Conservation (phyloP, 2,329 filamentous ascomycete species). For the Diplodia mutila region DNA sequence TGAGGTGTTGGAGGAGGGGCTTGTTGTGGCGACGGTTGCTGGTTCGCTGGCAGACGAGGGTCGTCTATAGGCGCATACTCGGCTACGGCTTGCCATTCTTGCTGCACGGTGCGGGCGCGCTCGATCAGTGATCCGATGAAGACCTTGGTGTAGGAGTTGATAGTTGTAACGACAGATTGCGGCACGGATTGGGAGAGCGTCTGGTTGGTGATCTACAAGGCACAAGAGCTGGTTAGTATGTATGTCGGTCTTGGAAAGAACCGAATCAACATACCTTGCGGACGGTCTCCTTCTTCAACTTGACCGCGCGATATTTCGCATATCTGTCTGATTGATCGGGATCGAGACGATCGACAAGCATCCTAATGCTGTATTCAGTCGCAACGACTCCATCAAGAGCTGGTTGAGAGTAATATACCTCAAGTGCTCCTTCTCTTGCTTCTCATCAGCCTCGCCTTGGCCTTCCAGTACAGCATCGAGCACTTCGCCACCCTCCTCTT, state of each 20-base stretch:
- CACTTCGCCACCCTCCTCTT: conserved; percentile 55
- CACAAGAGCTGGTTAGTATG: not conserved
- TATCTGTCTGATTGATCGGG: conserved; percentile 70
- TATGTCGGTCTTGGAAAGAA: not conserved
- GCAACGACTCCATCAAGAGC: not conserved
- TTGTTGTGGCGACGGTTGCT: conserved; percentile 10
- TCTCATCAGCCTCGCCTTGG: conserved; percentile 63
- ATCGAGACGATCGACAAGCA: conserved; percentile 68
- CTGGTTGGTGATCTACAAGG: conserved; percentile 70
- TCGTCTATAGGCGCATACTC: conserved; percentile 59
- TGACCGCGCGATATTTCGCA: conserved; percentile 70
- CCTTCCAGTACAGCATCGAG: conserved; percentile 54
- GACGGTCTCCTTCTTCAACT: conserved; percentile 69
- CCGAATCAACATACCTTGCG: conserved; percentile 57
- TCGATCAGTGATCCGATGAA: conserved; percentile 79
- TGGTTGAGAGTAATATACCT: conserved; percentile 35
- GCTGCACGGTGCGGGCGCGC: conserved; percentile 69
- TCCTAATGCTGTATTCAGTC: conserved; percentile 35
- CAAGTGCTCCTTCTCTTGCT: conserved; percentile 69
- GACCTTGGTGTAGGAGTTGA: conserved; percentile 75
- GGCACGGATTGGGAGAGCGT: conserved; percentile 80
- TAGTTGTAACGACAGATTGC: conserved; percentile 72
- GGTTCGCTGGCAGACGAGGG: conserved; percentile 43
- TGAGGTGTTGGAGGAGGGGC: conserved; percentile 10
- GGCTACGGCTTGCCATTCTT: conserved; percentile 66